These are phyloP conservation scores for Daldinia decipiens DNA, from an alignment of 495 filamentous ascomycete species.

Conservation along the genomic window DNA sequence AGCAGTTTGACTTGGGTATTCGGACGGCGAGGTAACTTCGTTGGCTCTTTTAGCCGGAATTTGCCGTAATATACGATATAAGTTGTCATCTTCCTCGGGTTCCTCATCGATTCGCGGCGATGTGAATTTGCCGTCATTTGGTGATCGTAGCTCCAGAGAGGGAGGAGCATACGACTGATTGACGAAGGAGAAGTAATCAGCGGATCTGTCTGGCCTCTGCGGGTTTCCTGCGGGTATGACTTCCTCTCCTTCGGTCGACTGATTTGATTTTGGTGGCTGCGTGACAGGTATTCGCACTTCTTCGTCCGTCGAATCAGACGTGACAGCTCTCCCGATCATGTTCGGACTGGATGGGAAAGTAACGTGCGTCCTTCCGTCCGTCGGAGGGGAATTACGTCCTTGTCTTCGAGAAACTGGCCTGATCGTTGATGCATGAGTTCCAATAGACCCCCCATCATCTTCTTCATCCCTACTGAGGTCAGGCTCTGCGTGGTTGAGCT, in stretches of 20 bases:
- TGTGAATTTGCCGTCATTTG: conserved; percentile 36
- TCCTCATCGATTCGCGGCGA: conserved; percentile 42
- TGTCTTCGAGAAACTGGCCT: conserved; percentile 39
- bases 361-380: conserved; percentile 35
- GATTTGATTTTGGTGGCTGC: conserved; percentile 16
- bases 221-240: conserved; percentile 15
- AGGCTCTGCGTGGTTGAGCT: neutral
- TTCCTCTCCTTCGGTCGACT: conserved; percentile 3
- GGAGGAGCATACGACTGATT: conserved; percentile 45
- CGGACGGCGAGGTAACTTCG: conserved; percentile 12
- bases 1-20: conserved; percentile 8
- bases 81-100: conserved; percentile 33
- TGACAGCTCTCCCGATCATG: conserved; percentile 41
- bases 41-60: conserved; percentile 24
- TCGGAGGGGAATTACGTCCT: conserved; percentile 19
- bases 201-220: conserved; percentile 31
- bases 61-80: conserved; percentile 36
- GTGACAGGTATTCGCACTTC: neutral
- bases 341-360: conserved; percentile 34
- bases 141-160: conserved; percentile 37
- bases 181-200: conserved; percentile 45
- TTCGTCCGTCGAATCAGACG: conserved; percentile 17
- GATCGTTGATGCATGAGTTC: conserved; percentile 44
- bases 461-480: conserved; percentile 25
- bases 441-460: conserved; percentile 40